Evolutionary conservation across 768 basidiomycete genomes (phyloP), one percentile per base, ranked within the genome.

Genomic region (Kwoniella sp.): DNA sequence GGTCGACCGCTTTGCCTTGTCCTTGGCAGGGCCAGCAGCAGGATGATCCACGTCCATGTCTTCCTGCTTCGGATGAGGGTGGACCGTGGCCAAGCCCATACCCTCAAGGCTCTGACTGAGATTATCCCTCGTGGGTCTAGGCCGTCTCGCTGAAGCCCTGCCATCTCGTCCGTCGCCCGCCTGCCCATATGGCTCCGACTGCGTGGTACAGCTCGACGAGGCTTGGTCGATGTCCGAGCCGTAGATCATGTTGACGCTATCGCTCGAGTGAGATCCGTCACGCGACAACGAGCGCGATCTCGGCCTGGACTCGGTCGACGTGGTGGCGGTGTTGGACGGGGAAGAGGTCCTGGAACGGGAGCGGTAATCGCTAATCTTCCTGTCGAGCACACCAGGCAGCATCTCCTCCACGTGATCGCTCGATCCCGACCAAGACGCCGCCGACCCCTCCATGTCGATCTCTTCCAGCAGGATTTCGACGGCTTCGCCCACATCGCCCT

Each of bases 391-490:
- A 3, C 5, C 2, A 12, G 12, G 32, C 6, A 54, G 39, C 37
- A 54, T 54, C 31, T 40, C 38, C 28, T 54, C 52, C 10, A 54
- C 52, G 47, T 46, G 52, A 40, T 54, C 52, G 25, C 52, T 54
- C 0, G 45, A 46, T 25, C 39, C 38, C 15, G 48, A 50, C 9
- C 31, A 33, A 14, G 4, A 28, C 20, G 32, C 44, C 31, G 20
- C 28, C 27, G 32, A 26, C 45, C 7, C 22, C 40, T 43, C 34
- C 45, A 15, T 7, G 17, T 43, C 37, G 9, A 50, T 41, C 29
- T 68, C 60, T 44, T 68, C 66, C 9, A 68, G 47, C 8, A 68
- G 41, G 41, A 64, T 56, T 48, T 64, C 62, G 29, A 64, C 56
- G n/a, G 66, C 66, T 25, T 56, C 62, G 25, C 57, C 62, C 3